Conservation (phyloP, 208 protist genomes). For the Leishmania aethiopica region DNA sequence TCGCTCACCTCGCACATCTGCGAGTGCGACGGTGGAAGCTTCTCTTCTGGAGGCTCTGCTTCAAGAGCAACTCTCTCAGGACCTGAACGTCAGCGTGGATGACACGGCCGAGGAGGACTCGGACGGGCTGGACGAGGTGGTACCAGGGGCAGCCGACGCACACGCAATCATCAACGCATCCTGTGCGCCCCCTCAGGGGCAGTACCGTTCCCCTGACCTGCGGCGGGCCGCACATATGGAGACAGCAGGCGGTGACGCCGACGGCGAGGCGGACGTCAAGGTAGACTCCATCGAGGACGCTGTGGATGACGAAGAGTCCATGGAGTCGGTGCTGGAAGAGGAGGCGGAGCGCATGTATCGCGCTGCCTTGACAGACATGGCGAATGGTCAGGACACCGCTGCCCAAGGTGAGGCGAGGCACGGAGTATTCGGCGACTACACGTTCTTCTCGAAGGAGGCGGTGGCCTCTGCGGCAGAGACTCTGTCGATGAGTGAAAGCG, state of each 20-base stretch:
- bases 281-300: background rate
- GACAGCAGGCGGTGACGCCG: background rate
- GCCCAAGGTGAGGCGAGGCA: background rate
- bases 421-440: constrained; percentile 4
- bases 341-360: constrained; percentile 25
- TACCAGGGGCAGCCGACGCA: background rate
- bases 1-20: background rate
- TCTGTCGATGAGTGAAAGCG: background rate
- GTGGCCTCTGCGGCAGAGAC: constrained; percentile 11
- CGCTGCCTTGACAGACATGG: constrained; percentile 18
- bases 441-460: constrained; percentile 20
- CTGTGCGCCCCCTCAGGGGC: background rate
- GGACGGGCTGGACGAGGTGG: background rate
- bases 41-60: constrained; percentile 2
- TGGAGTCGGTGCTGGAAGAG: constrained; percentile 30
- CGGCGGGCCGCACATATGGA: background rate
- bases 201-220: background rate
- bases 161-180: background rate
- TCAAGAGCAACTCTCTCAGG: background rate
- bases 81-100: background rate
- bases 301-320: constrained; percentile 15
- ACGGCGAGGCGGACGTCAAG: background rate
- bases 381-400: background rate
- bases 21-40: background rate
- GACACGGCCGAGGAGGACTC: background rate